These are phyloP conservation scores for Lactuca sativa DNA, from an alignment of 129 eudicot genomes.

Conservation along the genomic window DNA sequence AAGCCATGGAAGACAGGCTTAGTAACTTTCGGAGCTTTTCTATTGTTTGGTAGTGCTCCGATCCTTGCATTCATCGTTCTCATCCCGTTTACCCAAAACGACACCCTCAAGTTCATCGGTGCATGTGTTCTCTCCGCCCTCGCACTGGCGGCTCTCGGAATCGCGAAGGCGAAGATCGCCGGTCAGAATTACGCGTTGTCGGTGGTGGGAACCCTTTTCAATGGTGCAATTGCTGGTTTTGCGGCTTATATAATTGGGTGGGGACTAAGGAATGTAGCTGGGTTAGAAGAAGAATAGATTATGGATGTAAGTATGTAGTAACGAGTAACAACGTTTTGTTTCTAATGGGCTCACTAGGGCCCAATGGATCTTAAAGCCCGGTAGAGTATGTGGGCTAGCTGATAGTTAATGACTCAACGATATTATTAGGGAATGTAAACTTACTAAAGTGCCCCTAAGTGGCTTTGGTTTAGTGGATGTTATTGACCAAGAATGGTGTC, in stretches of 20 bases:
- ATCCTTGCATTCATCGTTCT: constrained; percentile 76
- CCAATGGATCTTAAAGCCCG: constrained; percentile 1
- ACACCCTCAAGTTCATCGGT: constrained; percentile 56
- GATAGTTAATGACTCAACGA: background rate
- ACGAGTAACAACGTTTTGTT: background rate
- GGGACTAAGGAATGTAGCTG: constrained; percentile 76
- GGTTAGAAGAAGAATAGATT: constrained; percentile 40
- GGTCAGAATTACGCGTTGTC: constrained; percentile 59
- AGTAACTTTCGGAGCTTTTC: constrained; percentile 65
- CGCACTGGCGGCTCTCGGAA: constrained; percentile 60
- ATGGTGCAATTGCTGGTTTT: constrained; percentile 72
- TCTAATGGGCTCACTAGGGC: constrained; percentile 4
- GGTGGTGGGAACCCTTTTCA: constrained; percentile 47
- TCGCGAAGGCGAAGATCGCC: constrained; percentile 66
- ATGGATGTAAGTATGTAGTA: constrained; percentile 1
- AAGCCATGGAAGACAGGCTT: constrained; percentile 90
- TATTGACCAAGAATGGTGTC: constrained; percentile 14
- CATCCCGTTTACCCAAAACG: constrained; percentile 68
- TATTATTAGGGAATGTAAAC: background rate
- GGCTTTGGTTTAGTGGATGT: background rate
- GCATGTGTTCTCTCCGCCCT: constrained; percentile 64
- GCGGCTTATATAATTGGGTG: constrained; percentile 78
- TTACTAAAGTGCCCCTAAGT: background rate
- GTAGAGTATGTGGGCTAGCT: background rate
- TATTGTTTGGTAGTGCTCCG: constrained; percentile 69